phyloP scores from a whole-genome alignment of 2,329 filamentous ascomycete species.

The Colletotrichum limetticola region DNA sequence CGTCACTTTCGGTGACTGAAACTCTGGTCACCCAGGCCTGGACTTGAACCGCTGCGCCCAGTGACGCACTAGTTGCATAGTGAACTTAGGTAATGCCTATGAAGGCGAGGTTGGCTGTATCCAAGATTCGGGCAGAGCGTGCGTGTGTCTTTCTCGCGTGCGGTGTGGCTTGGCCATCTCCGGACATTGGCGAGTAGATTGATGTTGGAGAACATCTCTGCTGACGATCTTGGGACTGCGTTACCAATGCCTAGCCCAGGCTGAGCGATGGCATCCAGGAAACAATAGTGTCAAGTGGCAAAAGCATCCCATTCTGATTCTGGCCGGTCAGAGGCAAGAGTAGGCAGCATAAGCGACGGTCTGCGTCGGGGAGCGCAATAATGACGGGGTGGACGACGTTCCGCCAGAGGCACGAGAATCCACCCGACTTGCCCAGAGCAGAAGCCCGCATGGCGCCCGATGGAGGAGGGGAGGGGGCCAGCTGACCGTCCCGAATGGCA shows the following conservation, averaged over 20 bases:
- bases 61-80: slow-evolving; percentile 28
- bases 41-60: slow-evolving; percentile 17
- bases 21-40: slow-evolving; percentile 13
- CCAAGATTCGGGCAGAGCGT: slow-evolving; percentile 4
- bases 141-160: slow-evolving; percentile 10
- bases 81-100: not conserved
- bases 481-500: slow-evolving; percentile 32
- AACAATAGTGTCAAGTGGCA: slow-evolving; percentile 19
- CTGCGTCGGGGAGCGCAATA: slow-evolving; percentile 11
- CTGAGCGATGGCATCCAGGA: not conserved
- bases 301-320: slow-evolving; percentile 2
- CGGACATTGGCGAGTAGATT: slow-evolving; percentile 10
- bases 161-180: slow-evolving; percentile 19
- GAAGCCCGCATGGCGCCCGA: slow-evolving; percentile 29
- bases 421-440: slow-evolving; percentile 30
- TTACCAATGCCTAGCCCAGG: not conserved
- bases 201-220: slow-evolving; percentile 7
- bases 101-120: not conserved
- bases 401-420: slow-evolving; percentile 27
- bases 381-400: slow-evolving; percentile 17
- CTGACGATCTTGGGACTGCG: slow-evolving; percentile 14
- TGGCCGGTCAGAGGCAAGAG: not conserved
- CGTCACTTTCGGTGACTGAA: slow-evolving; percentile 27
- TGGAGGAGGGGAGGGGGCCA: slow-evolving; percentile 9
- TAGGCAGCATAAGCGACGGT: slow-evolving; percentile 2